Base-by-base conservation (phyloP, 768 basidiomycete species). In the Pleurotus citrinopileatus region DNA sequence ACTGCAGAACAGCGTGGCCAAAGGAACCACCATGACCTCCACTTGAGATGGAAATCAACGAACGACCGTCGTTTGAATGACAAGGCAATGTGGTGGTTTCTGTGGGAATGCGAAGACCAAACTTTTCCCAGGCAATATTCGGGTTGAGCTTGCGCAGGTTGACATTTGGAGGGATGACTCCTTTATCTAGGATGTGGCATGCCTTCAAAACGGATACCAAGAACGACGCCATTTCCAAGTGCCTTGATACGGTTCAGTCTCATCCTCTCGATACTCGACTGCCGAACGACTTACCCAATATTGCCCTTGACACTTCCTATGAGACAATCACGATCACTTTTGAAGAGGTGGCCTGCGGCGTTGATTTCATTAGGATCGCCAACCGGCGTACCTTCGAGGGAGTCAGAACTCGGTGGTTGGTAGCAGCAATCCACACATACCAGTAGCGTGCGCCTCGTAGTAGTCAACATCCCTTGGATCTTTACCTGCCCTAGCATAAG, bases 321-420 rank as follows among this genome's bases (percentile, higher is more conserved):
- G 3, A 72, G 25, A 3, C 75, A 57, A 1, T 70, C 69, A 6
- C 67, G 65, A 9, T 61, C 60, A 12, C 69, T 59, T 50, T 59
- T 55, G 56, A 75, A 76, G 10, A 61, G 42, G 28, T 65, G 63
- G 0, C 78, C 78, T 17, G 76, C 74, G 63, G 73, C 74, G 52
- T 80, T 80, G 6, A 73, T 74, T 58, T 81, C 80, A 1, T 70
- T 74, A 1, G 80, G 78, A 55, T 82, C 80, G 0, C 79, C 80
- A 23, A 63, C 68, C 28, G 72, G 69, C 2, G 80, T 80, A 1
- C 70, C 69, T 43, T 6, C 7, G 42, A 23, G 36, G n/a, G 36
- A 44, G 22, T 4, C 29, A 20, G 42, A 17, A 38, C 3, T 29
- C 9, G 9, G 36, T 12, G n/a, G 46, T 7, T 34, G 15, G 32